A percentile compares a stretch with the other conserved stretches of the same genome.
phyloP scores from a whole-genome alignment of 169 alveolate genomes.

The Eimeria falciformis region DNA sequence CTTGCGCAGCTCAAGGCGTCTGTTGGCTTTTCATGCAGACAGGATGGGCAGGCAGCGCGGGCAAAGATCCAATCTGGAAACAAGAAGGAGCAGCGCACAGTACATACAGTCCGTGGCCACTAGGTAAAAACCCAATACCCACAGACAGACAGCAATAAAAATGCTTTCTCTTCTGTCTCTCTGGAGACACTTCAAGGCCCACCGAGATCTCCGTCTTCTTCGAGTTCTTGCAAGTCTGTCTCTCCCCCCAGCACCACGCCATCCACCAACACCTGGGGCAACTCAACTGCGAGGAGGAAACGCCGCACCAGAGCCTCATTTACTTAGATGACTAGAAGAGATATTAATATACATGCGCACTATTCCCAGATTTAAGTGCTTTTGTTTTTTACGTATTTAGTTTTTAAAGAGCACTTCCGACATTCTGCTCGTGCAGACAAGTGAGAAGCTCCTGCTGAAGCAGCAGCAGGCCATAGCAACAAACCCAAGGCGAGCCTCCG shows the following conservation, averaged over 20 bases:
- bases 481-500: background rate
- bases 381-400: too few relatives aligned
- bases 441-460: too few relatives aligned
- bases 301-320: background rate
- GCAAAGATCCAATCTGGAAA: slow-evolving; percentile 69
- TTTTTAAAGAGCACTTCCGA: background rate
- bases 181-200: slow-evolving; percentile 45
- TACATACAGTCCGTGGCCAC: background rate
- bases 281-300: slow-evolving; percentile 73
- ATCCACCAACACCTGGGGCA: slow-evolving; percentile 91
- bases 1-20: slow-evolving; percentile 29
- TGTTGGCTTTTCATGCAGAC: slow-evolving; percentile 68
- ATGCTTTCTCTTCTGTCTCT: background rate
- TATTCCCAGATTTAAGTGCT: background rate
- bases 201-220: slow-evolving; percentile 91
- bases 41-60: slow-evolving; percentile 72
- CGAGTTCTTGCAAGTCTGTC: slow-evolving; percentile 88
- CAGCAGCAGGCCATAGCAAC: too few relatives aligned
- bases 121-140: background rate
- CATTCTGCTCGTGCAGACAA: too few relatives aligned
- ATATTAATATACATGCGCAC: background rate
- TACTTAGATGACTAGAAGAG: too few relatives aligned
- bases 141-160: background rate
- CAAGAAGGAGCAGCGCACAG: background rate
- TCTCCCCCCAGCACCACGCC: slow-evolving; percentile 89